Base-by-base conservation (phyloP, 148 eudicot genomes). In the Nyssa sinensis region DNA sequence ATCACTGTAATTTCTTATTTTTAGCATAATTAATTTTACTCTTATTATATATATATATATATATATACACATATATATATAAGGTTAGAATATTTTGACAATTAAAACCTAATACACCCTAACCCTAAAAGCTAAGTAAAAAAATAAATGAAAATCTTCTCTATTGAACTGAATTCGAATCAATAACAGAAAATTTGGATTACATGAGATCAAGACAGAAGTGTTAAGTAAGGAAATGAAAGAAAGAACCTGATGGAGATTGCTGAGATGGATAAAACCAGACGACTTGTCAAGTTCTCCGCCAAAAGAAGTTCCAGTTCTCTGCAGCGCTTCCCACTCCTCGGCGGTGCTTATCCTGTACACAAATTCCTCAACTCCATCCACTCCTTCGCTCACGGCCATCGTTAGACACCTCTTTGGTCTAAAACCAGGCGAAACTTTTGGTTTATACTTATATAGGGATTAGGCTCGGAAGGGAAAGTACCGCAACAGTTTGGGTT, bases 181-280 rank as follows among this genome's bases (percentile, higher is more conserved):
- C 1, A 8, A 32, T 4, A 5, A 19, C 27, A 11, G 7, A 3
- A 9, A 30, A 33, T 1, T 2, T 49, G 66, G 24, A 49, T 62
- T 37, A n/a, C 11, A 30, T 47, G 12, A n/a, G n/a, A 32, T 53
- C 23, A 16, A 66, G 44, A 37, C 9, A 9, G 44, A 37, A 9
- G 44, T 4, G 9, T 3, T 37, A 9, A 16, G 4, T 4, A 12
- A 32, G 12, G 62, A 32, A 2, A 25, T 5, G 27, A 1, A 9
- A 29, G 21, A 39, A 21, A 37, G 1, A 4, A 92, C 98, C 97
- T 95, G 97, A 79, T 72, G 41, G 66, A 92, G 96, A 35, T 39
- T 88, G 85, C 97, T 92, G 70, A 95, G 93, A 73, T 95, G 98
- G 74, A 95, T 81, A 81, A 79, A 95, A 57, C 84, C 84, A 37